phyloP scores from a whole-genome alignment of 2,329 filamentous ascomycete species.

The Cytospora leucostoma region DNA sequence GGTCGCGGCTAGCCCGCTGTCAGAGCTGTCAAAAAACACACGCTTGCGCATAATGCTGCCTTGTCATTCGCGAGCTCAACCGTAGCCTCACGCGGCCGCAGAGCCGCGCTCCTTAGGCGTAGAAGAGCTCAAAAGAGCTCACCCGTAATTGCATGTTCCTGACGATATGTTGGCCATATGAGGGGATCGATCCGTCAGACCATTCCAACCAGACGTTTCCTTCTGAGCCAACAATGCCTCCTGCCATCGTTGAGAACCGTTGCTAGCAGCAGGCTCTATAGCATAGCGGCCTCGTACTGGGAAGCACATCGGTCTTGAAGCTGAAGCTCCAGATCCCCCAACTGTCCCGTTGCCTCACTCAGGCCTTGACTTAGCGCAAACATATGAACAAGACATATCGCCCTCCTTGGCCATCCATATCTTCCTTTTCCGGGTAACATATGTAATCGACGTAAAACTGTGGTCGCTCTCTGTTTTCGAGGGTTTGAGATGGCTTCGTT shows the following conservation, averaged over 20 bases:
- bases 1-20: background rate
- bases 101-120: constrained; percentile 1
- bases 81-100: background rate
- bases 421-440: background rate
- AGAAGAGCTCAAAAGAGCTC: constrained; percentile 1
- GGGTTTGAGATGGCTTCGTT: background rate
- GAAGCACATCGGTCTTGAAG: background rate
- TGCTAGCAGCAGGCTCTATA: background rate
- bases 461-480: background rate
- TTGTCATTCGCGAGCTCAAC: background rate
- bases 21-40: background rate
- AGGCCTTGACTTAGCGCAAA: background rate
- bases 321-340: background rate
- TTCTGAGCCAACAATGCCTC: background rate
- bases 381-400: constrained; percentile 3
- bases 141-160: constrained; percentile 10
- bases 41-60: background rate
- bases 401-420: background rate
- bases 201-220: background rate
- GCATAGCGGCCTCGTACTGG: background rate
- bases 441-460: background rate
- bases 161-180: constrained; percentile 7
- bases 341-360: background rate
- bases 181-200: constrained; percentile 4
- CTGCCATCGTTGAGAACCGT: background rate